These are phyloP conservation scores for Trichomonas tenax DNA, from an alignment of 208 protist species.

Conservation along the genomic window DNA sequence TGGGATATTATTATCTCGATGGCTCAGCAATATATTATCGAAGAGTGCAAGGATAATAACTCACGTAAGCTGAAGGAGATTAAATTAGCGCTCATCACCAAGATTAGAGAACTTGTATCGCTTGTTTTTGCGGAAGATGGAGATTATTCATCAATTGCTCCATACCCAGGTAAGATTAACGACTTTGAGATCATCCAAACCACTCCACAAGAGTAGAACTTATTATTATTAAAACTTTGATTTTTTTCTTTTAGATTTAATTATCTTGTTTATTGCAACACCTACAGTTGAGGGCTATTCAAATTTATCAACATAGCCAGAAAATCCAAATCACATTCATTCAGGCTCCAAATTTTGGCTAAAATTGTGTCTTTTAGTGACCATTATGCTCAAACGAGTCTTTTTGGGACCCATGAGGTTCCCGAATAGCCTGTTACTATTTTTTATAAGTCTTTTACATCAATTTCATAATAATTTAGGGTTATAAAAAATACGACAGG, in stretches of 20 bases:
- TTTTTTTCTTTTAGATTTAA: not conserved
- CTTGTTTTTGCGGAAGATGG: not conserved
- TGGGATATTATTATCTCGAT: not conserved
- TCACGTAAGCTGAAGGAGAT: not conserved
- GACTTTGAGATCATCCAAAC: not conserved
- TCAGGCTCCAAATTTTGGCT: no score
- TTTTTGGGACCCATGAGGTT: no score
- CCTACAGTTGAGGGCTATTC: no score
- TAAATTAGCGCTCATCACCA: not conserved
- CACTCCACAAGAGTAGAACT: not conserved
- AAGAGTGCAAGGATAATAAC: not conserved
- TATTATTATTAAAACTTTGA: not conserved
- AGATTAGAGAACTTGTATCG: not conserved
- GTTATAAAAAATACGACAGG: no score
- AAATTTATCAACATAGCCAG: no score
- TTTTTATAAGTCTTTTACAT: no score
- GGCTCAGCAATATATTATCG: not conserved
- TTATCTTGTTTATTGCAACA: not conserved
- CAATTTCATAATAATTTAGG: no score
- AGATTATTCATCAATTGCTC: not conserved
- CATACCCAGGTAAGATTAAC: not conserved
- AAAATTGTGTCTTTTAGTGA: no score
- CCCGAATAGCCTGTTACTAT: no score
- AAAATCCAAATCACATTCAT: no score
- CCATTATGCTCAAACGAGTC: no score